Percentiles rank a stretch among this genome's conserved stretches.
Conservation (phyloP, 2,329 filamentous ascomycete species). For the Fusarium newnesense region DNA sequence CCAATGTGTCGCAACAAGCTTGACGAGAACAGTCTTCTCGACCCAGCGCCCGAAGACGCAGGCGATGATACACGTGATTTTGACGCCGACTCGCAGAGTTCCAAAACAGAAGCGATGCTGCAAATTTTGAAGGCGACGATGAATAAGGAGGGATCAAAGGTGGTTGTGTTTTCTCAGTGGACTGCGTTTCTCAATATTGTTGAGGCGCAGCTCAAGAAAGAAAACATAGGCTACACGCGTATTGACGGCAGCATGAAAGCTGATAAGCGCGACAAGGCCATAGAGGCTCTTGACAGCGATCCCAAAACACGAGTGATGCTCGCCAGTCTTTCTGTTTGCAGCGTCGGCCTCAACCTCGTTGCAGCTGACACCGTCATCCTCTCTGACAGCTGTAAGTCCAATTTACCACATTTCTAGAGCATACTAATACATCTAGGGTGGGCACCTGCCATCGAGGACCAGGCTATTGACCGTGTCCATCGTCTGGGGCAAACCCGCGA, state of each 20-base stretch:
- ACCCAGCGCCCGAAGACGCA: conserved; percentile 67
- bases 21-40: conserved; percentile 68
- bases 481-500: conserved; percentile 83
- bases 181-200: conserved; percentile 79
- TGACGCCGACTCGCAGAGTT: conserved; percentile 75
- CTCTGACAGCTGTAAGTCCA: conserved; percentile 73
- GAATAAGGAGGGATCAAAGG: conserved; percentile 71
- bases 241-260: conserved; percentile 85
- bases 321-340: conserved; percentile 83
- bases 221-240: conserved; percentile 72
- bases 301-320: conserved; percentile 78
- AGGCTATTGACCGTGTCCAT: conserved; percentile 89
- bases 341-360: conserved; percentile 86
- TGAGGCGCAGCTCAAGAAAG: conserved; percentile 71
- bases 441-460: conserved; percentile 92
- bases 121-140: conserved; percentile 78
- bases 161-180: conserved; percentile 82
- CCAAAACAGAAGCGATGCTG: conserved; percentile 83
- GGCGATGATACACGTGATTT: conserved; percentile 58
- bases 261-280: conserved; percentile 74
- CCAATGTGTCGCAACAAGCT: conserved; percentile 84
- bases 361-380: conserved; percentile 88
- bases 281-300: conserved; percentile 74
- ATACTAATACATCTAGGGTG: conserved; percentile 66
- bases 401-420: neutral